These are phyloP conservation scores for Arachis monticola DNA, from an alignment of 331 rosid genomes.

Conservation along the genomic window DNA sequence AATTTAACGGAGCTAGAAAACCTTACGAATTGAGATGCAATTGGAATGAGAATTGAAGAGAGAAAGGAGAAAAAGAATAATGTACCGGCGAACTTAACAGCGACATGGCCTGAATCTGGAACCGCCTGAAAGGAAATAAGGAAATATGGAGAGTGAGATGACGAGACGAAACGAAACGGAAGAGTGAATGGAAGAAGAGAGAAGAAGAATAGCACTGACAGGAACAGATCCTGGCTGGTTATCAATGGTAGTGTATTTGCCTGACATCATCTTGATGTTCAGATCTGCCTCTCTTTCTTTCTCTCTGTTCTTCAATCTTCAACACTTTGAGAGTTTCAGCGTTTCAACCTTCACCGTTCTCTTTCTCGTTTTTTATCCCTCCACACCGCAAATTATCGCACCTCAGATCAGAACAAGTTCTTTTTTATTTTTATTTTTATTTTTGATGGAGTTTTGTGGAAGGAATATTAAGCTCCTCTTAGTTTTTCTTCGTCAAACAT, in stretches of 20 bases:
- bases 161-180: neutral
- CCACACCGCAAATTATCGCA: no score
- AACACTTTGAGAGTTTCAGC: neutral
- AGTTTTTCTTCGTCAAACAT: no score
- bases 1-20: slow-evolving; percentile 1
- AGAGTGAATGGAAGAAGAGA: neutral
- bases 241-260: slow-evolving; percentile 38
- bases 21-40: neutral
- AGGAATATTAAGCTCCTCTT: no score
- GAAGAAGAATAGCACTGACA: slow-evolving; percentile 7
- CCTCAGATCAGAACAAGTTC: no score
- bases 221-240: slow-evolving; percentile 48
- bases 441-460: no score
- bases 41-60: neutral
- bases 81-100: slow-evolving; percentile 72
- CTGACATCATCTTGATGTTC: neutral
- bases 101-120: slow-evolving; percentile 70
- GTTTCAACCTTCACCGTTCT: neutral
- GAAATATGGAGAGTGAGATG: slow-evolving; percentile 6
- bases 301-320: no score
- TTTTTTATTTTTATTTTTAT: no score
- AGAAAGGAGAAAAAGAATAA: neutral
- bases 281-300: no score
- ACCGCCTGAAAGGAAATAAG: slow-evolving; percentile 62
- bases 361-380: no score